A percentile compares a stretch with the other conserved stretches of the same genome.
These are phyloP conservation scores for Carex sylvatica DNA, from an alignment of 202 grass and related monocot species.

Conservation along the genomic window DNA sequence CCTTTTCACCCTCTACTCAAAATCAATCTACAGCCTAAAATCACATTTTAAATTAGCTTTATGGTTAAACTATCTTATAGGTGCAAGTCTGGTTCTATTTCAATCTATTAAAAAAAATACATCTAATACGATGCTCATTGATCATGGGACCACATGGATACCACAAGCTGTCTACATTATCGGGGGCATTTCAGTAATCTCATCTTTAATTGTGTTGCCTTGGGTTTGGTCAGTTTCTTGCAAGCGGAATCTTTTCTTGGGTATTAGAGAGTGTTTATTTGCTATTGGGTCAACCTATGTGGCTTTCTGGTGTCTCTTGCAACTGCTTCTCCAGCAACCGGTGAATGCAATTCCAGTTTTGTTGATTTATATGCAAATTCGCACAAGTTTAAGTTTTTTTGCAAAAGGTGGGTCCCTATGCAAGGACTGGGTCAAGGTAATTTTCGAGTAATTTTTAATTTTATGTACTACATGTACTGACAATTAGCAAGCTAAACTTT, in stretches of 20 bases:
- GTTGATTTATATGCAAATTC: conserved; percentile 65
- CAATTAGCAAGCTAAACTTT: neutral
- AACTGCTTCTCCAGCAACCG: conserved; percentile 77
- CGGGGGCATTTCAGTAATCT: conserved; percentile 38
- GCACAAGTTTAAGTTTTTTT: conserved; percentile 61
- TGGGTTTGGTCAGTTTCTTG: conserved; percentile 56
- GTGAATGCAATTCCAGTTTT: conserved; percentile 80
- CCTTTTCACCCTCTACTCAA: conserved; percentile 41
- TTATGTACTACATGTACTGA: neutral
- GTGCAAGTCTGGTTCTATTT: conserved; percentile 54
- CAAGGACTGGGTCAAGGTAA: conserved; percentile 75
- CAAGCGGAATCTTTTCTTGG: conserved; percentile 17
- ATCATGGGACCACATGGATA: conserved; percentile 53
- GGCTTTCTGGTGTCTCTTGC: conserved; percentile 81
- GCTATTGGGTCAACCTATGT: conserved; percentile 66
- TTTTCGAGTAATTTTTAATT: conserved; percentile 8
- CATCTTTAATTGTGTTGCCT: conserved; percentile 45
- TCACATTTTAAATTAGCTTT: conserved; percentile 36
- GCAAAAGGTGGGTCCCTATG: conserved; percentile 39
- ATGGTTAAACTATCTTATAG: conserved; percentile 50
- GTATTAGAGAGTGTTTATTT: conserved; percentile 50
- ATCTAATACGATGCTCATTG: conserved; percentile 26
- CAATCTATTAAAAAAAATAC: conserved; percentile 55
- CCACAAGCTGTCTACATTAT: conserved; percentile 59
- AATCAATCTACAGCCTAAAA: conserved; percentile 41